A percentile compares a stretch with the other conserved stretches of the same genome.
Evolutionary conservation across 2,329 filamentous ascomycete species (phyloP).

Genomic region (Fusarium beomiforme): DNA sequence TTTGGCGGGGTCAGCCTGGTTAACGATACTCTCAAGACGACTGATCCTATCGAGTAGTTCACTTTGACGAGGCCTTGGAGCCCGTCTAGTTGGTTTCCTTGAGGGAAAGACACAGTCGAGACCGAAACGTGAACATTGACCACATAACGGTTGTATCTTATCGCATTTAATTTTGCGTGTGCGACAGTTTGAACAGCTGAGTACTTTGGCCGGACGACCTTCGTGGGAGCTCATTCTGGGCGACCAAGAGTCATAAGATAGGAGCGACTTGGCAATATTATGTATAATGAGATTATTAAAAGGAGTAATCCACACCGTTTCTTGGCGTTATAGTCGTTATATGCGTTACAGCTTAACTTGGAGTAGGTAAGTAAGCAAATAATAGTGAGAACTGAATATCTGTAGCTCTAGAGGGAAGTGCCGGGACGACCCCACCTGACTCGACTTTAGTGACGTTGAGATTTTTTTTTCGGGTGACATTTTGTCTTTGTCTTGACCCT

Average conservation of each 20-base stretch:
- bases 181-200: slow-evolving; percentile 70
- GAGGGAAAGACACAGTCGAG: slow-evolving; percentile 59
- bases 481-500: background rate
- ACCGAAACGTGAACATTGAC: slow-evolving; percentile 59
- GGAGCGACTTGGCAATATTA: background rate
- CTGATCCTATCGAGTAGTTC: slow-evolving; percentile 57
- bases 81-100: slow-evolving; percentile 56
- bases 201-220: slow-evolving; percentile 45
- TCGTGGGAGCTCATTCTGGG: slow-evolving; percentile 34
- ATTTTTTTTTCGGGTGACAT: slow-evolving; percentile 24
- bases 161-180: slow-evolving; percentile 71
- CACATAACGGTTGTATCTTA: slow-evolving; percentile 62
- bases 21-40: slow-evolving; percentile 58
- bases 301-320: background rate
- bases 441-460: slow-evolving; percentile 21
- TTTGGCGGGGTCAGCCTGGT: slow-evolving; percentile 51
- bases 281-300: background rate
- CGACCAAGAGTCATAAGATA: background rate
- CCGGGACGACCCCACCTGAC: slow-evolving; percentile 21
- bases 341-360: slow-evolving; percentile 20
- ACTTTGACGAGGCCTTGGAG: slow-evolving; percentile 53
- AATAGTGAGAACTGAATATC: background rate
- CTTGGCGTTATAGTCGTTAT: slow-evolving; percentile 5
- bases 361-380: background rate
- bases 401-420: slow-evolving; percentile 6